Base-by-base conservation (phyloP, 1,139 yeast genomes). In the Protomyces inundatus region DNA sequence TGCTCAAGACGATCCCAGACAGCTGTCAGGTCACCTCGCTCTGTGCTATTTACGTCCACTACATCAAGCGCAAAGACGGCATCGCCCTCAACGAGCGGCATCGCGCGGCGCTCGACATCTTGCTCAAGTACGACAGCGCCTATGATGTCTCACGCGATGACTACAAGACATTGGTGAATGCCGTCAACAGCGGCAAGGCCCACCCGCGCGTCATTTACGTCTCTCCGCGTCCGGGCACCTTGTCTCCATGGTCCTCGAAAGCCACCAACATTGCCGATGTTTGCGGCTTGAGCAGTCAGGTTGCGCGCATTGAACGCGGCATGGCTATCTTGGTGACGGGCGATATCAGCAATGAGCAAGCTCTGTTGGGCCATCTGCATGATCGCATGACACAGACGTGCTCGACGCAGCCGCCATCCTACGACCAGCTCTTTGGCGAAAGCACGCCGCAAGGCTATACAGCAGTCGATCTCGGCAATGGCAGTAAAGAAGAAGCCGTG, bases 161-260 rank as follows among this genome's bases (percentile, higher is more conserved):
- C 54, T 80, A 81, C 66, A 72, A 77, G 63, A 73, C 80, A 59
- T 78, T 91, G 68, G 75, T 79, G 53, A 79, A 80, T 42, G 68
- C 74, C 1, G 70, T 74, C 30, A 34, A 68, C 51, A 16, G 67
- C 61, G 65, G 57, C 36, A 57, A 65, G 40, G 58, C 66, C 23
- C 61, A 65, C 54, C 67, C 68, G 36, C 57, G 83, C 68, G 77
- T 90, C 70, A 77, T 93, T 62, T 82, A 95, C 74, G 81, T 95
- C 64, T 81, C 91, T 66, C 98, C 99, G 55, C 84, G 98, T 75
- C 81, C 93, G 7, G 98, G 98, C 66, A 93, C 98, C 33, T 90
- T 93, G 69, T 91, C 98, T 34, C 98, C 98, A 40, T 95, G 99
- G 99, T 90, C 97, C 16, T 91, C 98, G 16, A 95, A 95, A 77